Evolutionary conservation across 1,139 yeast genomes (phyloP), one percentile per base, ranked within the genome.

Genomic region (Protomyces inouyei): DNA sequence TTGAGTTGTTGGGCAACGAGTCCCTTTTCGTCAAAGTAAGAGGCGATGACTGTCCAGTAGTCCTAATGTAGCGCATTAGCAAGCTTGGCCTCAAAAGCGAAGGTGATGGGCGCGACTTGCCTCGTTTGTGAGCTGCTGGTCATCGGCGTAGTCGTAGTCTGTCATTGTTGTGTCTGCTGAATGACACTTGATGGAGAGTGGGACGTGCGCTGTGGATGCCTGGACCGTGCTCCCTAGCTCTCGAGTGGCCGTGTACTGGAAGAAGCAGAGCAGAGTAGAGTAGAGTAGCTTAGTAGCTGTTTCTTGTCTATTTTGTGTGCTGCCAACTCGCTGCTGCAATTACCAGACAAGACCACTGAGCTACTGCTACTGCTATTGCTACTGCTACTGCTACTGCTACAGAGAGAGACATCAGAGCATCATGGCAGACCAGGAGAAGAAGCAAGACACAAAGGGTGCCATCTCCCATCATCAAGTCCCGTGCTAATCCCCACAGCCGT

Each of bases 21-120:
- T 67, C 98, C 98, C 75, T 92, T 92, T 74, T 92, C 96, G 76
- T 87, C 92, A 81, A 95, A 95, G 76, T 93, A 95, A 35, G 98
- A 83, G 53, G 97, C 88, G 71, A 95, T 93, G 69, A 95, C 98
- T 48, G 96, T 87, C 99, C 99, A 95, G 78, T 98, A 92, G 80
- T 95, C 98, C 79, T 95, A 98, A 43, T 12, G 54, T 28, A 12
- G 12, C 32, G 16, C 32, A 8, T 12, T 21, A 10, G 14, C n/a
- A 25, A 21, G 52, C 28, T 21, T 21, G 28, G 16, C 52, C 18
- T 40, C 46, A 9, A 40, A 6, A n/a, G 23, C 23, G 18, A n/a
- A 28, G 8, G 32, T 28, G 32, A 28, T 28, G 32, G 32, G 35
- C 12, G 16, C 18, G 23, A 38, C 43, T n/a, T 40, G 45, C 63